A percentile compares a stretch with the other conserved stretches of the same genome.
Evolutionary conservation across 2,329 filamentous ascomycete genomes (phyloP).

Genomic region (Aspergillus sp.): DNA sequence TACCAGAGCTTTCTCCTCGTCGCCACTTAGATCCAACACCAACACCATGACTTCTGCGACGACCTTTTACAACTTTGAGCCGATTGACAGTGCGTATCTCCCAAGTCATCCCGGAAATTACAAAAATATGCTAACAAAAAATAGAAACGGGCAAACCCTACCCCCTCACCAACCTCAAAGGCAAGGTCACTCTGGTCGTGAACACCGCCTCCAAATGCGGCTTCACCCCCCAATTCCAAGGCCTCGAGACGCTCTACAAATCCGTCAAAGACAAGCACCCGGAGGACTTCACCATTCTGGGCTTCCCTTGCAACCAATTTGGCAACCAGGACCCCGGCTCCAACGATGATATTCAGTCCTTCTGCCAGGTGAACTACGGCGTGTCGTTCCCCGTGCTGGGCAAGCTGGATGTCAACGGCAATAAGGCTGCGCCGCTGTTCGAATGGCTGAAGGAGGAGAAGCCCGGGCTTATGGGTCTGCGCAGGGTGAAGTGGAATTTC

Average conservation of each 20-base stretch:
- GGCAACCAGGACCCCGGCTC: slow-evolving; percentile 77
- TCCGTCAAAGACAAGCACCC: slow-evolving; percentile 59
- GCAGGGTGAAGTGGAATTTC: slow-evolving; percentile 98
- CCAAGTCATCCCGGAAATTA: not conserved
- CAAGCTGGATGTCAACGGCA: slow-evolving; percentile 92
- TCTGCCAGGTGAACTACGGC: slow-evolving; percentile 91
- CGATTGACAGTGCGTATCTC: slow-evolving; percentile 45
- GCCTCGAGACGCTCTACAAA: slow-evolving; percentile 87
- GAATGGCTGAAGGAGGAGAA: slow-evolving; percentile 64
- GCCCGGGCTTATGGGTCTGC: slow-evolving; percentile 77
- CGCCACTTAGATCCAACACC: not conserved
- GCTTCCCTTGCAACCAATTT: slow-evolving; percentile 99
- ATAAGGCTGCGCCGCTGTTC: slow-evolving; percentile 68
- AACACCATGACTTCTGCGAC: slow-evolving; percentile 50
- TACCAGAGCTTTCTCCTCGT: not conserved
- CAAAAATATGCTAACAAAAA: not conserved
- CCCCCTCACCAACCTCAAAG: slow-evolving; percentile 63
- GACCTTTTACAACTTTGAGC: slow-evolving; percentile 53
- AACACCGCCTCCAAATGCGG: slow-evolving; percentile 99
- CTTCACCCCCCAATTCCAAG: slow-evolving; percentile 91
- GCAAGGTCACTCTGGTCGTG: slow-evolving; percentile 91
- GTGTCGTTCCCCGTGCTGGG: slow-evolving; percentile 84
- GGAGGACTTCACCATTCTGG: slow-evolving; percentile 76
- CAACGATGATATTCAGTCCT: slow-evolving; percentile 70
- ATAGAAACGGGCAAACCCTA: slow-evolving; percentile 66